Conservation (phyloP, 257 asterid genomes). For the Capsicum pubescens region DNA sequence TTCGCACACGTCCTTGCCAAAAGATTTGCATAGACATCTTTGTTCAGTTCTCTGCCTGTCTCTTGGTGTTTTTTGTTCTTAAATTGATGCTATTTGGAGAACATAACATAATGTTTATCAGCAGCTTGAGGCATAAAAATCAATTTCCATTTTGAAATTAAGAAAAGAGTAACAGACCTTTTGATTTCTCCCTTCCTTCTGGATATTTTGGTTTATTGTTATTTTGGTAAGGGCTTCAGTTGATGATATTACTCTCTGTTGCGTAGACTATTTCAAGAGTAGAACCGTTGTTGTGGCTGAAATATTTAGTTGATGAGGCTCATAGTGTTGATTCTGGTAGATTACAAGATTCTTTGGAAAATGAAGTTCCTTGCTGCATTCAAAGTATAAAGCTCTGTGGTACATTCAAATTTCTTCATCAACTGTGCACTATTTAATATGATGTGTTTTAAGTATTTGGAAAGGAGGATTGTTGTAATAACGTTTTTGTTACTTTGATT, state of each 20-base stretch:
- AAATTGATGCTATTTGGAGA: conserved; percentile 6
- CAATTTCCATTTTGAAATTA: not conserved
- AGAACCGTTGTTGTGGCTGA: not conserved
- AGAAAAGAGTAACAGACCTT: conserved; percentile 17
- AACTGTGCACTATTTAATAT: not conserved
- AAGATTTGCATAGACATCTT: conserved; percentile 1
- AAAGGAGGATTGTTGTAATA: conserved; percentile 14
- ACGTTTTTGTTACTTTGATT: conserved; percentile 8
- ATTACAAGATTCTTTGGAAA: conserved; percentile 1
- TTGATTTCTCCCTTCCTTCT: conserved; percentile 10
- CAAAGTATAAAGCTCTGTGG: not conserved
- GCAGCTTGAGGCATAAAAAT: conserved; percentile 12
- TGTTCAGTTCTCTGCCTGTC: conserved; percentile 4
- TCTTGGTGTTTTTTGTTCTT: conserved; percentile 13
- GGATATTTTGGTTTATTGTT: not conserved
- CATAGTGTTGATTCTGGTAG: not conserved
- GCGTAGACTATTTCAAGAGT: not conserved
- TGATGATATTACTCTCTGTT: not conserved
- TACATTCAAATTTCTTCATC: conserved; percentile 10
- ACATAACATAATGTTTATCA: not conserved
- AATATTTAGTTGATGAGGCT: conserved; percentile 1
- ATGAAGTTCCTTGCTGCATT: conserved; percentile 21
- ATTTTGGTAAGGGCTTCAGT: conserved; percentile 22
- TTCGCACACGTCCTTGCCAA: not conserved
- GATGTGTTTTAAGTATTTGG: not conserved